These are phyloP conservation scores for Rhamnella rubrinervis DNA, from an alignment of 331 rosid genomes.

Conservation along the genomic window DNA sequence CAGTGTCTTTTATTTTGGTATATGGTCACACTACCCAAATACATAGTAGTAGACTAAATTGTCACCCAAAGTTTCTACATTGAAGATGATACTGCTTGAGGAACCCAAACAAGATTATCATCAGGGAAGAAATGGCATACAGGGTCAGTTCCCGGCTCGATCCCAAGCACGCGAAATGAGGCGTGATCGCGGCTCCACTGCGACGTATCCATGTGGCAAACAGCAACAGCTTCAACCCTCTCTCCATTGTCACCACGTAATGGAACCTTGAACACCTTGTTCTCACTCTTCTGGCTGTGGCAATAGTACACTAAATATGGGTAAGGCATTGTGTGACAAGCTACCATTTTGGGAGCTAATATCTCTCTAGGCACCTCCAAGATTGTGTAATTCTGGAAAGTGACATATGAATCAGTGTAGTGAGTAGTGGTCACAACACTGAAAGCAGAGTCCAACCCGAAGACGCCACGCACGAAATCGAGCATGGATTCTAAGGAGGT, in stretches of 20 bases:
- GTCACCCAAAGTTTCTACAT: no score
- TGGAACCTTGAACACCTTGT: constrained; percentile 38
- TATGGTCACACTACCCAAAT: no score
- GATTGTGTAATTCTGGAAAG: constrained; percentile 62
- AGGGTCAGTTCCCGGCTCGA: constrained; percentile 44
- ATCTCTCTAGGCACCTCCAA: constrained; percentile 37
- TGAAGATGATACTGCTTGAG: constrained; percentile 10
- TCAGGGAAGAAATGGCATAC: constrained; percentile 86
- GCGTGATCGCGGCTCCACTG: constrained; percentile 58
- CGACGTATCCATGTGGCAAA: constrained; percentile 76
- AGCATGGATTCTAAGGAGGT: constrained; percentile 75
- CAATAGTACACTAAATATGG: constrained; percentile 64
- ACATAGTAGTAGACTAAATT: no score
- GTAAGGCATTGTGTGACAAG: constrained; percentile 76
- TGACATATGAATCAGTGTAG: constrained; percentile 39
- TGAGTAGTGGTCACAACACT: constrained; percentile 41
- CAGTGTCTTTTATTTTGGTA: no score
- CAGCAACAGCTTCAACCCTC: constrained; percentile 52
- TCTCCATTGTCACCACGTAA: constrained; percentile 65
- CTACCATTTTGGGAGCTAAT: constrained; percentile 55
- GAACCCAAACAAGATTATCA: constrained; percentile 60
- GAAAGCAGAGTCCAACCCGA: constrained; percentile 25
- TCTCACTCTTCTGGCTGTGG: constrained; percentile 53
- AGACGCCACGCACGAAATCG: constrained; percentile 34
- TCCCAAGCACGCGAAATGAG: constrained; percentile 51